Percentiles rank a stretch among this genome's conserved stretches.
phyloP scores from a whole-genome alignment of 1,139 yeast species.

The Geotrichum aggregatum region DNA sequence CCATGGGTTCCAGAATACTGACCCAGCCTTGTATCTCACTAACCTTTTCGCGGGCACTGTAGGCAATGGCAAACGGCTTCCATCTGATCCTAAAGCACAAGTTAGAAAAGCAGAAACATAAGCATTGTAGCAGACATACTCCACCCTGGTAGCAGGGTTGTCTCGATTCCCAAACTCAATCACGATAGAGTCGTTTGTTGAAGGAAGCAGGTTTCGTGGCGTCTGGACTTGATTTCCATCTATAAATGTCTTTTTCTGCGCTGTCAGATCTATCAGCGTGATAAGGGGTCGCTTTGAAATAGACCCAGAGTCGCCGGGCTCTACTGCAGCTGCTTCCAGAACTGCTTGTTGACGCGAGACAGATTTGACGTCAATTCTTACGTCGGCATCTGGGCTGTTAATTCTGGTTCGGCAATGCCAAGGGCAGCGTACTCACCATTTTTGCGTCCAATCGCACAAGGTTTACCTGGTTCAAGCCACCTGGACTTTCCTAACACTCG shows the following conservation, averaged over 20 bases:
- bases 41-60: constrained; percentile 9
- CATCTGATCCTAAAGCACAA: constrained; percentile 14
- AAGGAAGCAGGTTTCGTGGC: not conserved
- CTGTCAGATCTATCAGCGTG: constrained; percentile 5
- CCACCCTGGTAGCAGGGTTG: not conserved
- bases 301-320: constrained; percentile 9
- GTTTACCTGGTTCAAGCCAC: constrained; percentile 28
- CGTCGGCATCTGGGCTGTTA: constrained; percentile 12
- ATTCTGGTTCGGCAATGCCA: not conserved
- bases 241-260: not conserved
- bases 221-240: not conserved
- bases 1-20: constrained; percentile 11
- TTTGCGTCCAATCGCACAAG: constrained; percentile 26
- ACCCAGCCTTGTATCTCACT: not conserved
- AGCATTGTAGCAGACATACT: constrained; percentile 19
- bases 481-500: constrained; percentile 9
- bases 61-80: constrained; percentile 7
- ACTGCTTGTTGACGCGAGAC: constrained; percentile 26
- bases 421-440: constrained; percentile 1
- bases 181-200: not conserved
- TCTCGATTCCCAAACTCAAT: constrained; percentile 4
- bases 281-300: constrained; percentile 2
- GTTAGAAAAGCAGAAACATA: constrained; percentile 18
- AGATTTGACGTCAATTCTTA: constrained; percentile 22
- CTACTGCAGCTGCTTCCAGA: constrained; percentile 17